Evolutionary conservation across 2,329 filamentous ascomycete genomes (phyloP), one percentile per base, ranked within the genome.

Genomic region (Dothideomycetes sp.): DNA sequence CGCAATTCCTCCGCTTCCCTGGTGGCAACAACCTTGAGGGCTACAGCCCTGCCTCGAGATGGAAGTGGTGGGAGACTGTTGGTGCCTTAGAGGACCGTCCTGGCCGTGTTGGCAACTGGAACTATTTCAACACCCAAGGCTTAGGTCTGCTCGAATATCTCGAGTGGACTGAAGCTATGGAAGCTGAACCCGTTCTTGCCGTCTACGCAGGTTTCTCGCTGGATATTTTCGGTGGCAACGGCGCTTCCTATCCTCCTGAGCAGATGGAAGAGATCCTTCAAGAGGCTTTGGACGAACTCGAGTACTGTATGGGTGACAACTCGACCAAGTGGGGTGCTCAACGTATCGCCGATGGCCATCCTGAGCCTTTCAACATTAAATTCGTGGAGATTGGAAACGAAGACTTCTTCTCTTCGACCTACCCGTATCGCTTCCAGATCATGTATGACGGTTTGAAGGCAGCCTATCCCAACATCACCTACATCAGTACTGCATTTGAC

Each of bases 321-420:
- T 59, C 64, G 38, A 72, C 72, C 3, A 67, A 64, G 22, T 80
- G 71, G 63, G 77, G 77, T 11, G 62, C 67, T 5, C 58, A 69
- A 7, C 73, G 78, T 16, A 75, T 75, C 5, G 59, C 67, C 33
- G 64, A 77, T 4, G 78, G 78, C 4, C 71, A 79, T 48, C 68
- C 75, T 0, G 64, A 75, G 45, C 77, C 78, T 0, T 82, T 74
- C 61, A 63, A 55, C 19, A 65, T 82, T 23, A 61, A 69, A 5
- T 78, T 71, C 48, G 73, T 82, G 37, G 78, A 82, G 56, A 61
- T 82, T 32, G 78, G 78, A 46, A 82, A 82, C 53, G 78, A 82
- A 53, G 78, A 82, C 49, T 74, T 73, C 66, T 67, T 41, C 54
- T 65, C 28, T 32, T 46, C 45, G 36, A 51, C 50, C 19, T 51